Percentiles rank a stretch among this genome's conserved stretches.
phyloP scores from a whole-genome alignment of 495 filamentous ascomycete species.

The Podospora pseudocomata region DNA sequence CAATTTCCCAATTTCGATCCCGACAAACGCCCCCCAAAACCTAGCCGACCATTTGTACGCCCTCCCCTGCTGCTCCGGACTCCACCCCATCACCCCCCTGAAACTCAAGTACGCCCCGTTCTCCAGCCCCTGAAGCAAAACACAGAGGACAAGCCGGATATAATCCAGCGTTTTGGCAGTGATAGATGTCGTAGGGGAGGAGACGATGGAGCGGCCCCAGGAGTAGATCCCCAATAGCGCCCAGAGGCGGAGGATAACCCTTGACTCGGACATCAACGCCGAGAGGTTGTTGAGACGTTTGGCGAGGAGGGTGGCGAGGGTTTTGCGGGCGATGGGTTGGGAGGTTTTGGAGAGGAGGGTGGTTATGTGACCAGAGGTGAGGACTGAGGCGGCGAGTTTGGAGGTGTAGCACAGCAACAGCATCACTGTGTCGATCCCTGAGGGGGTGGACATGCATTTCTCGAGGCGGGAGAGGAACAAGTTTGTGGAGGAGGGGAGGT shows the following conservation, averaged over 20 bases:
- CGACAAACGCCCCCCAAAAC: conserved; percentile 76
- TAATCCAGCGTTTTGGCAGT: conserved; percentile 52
- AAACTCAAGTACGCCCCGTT: conserved; percentile 74
- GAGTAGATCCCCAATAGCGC: conserved; percentile 73
- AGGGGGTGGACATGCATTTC: conserved; percentile 55
- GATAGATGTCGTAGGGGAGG: conserved; percentile 32
- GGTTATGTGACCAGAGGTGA: conserved; percentile 35
- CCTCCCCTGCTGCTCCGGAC: conserved; percentile 47
- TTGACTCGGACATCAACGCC: conserved; percentile 55
- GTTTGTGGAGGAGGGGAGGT: conserved; percentile 43
- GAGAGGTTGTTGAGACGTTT: conserved; percentile 48
- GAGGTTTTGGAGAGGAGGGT: conserved; percentile 35
- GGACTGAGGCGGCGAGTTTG: conserved; percentile 45
- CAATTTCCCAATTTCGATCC: conserved; percentile 67
- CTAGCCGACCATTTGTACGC: conserved; percentile 72
- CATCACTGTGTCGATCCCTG: conserved; percentile 60
- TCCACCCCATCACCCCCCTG: conserved; percentile 63
- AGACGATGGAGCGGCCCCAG: conserved; percentile 59
- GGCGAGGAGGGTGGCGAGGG: conserved; percentile 40
- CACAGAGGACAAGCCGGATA: conserved; percentile 63
- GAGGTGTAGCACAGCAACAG: conserved; percentile 63
- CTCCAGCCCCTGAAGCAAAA: conserved; percentile 74
- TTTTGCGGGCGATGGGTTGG: conserved; percentile 37
- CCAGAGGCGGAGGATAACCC: conserved; percentile 75
- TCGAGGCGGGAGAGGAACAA: conserved; percentile 49